These are phyloP conservation scores for Lepiota brunneoincarnata DNA, from an alignment of 768 basidiomycete genomes.

Conservation along the genomic window DNA sequence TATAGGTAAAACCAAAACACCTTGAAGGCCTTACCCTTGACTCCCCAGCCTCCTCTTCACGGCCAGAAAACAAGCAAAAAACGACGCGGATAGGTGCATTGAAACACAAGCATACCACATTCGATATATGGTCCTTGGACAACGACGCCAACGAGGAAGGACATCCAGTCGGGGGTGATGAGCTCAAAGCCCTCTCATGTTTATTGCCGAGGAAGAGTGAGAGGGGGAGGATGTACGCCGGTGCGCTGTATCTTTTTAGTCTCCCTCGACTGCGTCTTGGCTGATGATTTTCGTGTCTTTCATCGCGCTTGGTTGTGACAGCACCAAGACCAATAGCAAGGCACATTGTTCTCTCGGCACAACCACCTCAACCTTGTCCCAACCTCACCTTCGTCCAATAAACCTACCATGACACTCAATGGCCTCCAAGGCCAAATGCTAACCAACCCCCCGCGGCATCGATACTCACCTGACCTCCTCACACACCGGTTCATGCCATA, in stretches of 20 bases:
- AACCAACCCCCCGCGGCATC: conserved; percentile 49
- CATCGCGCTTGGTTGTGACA: conserved; percentile 19
- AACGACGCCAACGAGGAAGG: conserved; percentile 31
- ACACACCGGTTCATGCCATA: conserved; percentile 65
- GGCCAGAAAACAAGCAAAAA: conserved; percentile 15
- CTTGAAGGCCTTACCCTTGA: conserved; percentile 52
- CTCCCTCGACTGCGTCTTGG: neutral
- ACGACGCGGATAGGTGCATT: conserved; percentile 47
- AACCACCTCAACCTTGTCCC: conserved; percentile 33
- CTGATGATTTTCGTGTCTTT: neutral
- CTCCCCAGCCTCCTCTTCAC: conserved; percentile 30
- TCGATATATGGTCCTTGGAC: conserved; percentile 67
- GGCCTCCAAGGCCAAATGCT: too few species aligned
- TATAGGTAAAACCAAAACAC: conserved; percentile 65
- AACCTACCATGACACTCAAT: conserved; percentile 28
- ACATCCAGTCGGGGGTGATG: conserved; percentile 52
- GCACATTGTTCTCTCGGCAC: conserved; percentile 57
- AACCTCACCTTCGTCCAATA: conserved; percentile 15
- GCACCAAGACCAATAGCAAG: conserved; percentile 60
- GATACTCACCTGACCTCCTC: conserved; percentile 57
- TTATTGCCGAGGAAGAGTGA: conserved; percentile 64
- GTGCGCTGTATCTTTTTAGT: conserved; percentile 29
- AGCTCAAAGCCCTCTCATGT: conserved; percentile 57
- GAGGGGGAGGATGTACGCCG: conserved; percentile 54
- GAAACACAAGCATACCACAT: conserved; percentile 49